Evolutionary conservation across 139 green algal species (phyloP), one percentile per base, ranked within the genome.

Genomic region (Klebsormidium nitens): DNA sequence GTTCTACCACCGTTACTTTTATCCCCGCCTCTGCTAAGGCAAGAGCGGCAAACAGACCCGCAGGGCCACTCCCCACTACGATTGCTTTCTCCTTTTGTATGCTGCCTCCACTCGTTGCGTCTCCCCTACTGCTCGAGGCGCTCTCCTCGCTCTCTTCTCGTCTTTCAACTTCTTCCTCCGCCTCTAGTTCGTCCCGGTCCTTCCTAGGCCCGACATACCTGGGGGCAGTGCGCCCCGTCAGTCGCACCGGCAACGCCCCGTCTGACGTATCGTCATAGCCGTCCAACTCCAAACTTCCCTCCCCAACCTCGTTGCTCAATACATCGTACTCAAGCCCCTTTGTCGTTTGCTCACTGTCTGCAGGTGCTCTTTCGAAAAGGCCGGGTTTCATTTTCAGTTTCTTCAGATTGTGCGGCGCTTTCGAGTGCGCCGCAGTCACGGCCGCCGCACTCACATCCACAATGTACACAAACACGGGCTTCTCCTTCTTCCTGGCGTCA

Each of bases 31-130:
- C 63, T 8, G 89, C 87, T 2, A 90, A 49, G 36, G 69, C 56
- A 36, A 95, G 79, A 11, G 89, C 89, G 5, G 89, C 87, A 83
- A 95, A 93, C 39, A 95, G 74, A 1, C 89, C 89, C 2, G 86
- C 89, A 0, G 89, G 89, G 1, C 88, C 89, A 64, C 79, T 79
- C 47, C 70, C 64, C 35, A 82, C 64, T 28, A 85, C 58, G 5
- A 81, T 38, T 2, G 44, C n/a, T 26, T 49, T 28, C 28, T 58
- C 26, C 32, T 1, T 35, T 31, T 34, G 34, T 11, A 17, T 57
- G 35, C 3, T 3, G n/a, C 6, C 50, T 8, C 11, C 66, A 8
- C 28, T 8, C 17, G 11, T 61, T 34, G 17, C 29, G 6, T 61
- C 52, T 14, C 6, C 5, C 11, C 6, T 5, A 61, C 26, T 61